Conservation (phyloP, 2,329 filamentous ascomycete species). For the Xylariaceae sp. region DNA sequence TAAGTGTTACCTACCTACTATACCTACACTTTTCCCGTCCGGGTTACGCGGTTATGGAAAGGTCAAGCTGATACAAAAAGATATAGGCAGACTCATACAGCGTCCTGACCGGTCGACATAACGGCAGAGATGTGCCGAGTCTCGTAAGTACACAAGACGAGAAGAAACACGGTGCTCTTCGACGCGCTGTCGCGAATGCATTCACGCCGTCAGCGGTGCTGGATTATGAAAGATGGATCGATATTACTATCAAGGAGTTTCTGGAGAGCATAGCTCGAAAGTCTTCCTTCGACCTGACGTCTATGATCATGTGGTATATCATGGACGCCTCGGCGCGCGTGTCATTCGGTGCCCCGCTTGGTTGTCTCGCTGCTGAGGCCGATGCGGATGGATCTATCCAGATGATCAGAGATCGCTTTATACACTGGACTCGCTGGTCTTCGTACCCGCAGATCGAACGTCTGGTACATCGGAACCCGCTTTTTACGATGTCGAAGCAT, state of each 20-base stretch:
- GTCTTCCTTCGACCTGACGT: conserved; percentile 19
- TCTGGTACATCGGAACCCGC: conserved; percentile 23
- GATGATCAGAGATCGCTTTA: conserved; percentile 23
- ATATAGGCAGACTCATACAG: conserved; percentile 25
- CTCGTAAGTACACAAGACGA: conserved; percentile 25
- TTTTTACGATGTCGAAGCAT: conserved; percentile 14
- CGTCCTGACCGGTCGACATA: conserved; percentile 21
- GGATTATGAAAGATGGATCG: conserved; percentile 26
- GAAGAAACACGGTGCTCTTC: conserved; percentile 21
- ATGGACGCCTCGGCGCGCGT: conserved; percentile 25
- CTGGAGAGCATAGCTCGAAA: conserved; percentile 15
- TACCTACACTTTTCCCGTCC: neutral
- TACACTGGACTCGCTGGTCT: conserved; percentile 25
- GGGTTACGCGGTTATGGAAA: neutral
- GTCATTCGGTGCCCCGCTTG: conserved; percentile 22
- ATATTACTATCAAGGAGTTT: conserved; percentile 22
- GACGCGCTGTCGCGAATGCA: conserved; percentile 25
- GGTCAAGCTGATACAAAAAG: neutral
- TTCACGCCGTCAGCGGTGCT: conserved; percentile 23
- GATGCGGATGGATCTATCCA: conserved; percentile 24
- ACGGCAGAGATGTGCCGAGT: conserved; percentile 26
- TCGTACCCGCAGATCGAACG: conserved; percentile 23
- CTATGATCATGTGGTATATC: conserved; percentile 21
- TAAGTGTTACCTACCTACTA: neutral
- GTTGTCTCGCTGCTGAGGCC: conserved; percentile 20